Conservation (phyloP, 768 basidiomycete species). For the Panaeolus cyanescens region DNA sequence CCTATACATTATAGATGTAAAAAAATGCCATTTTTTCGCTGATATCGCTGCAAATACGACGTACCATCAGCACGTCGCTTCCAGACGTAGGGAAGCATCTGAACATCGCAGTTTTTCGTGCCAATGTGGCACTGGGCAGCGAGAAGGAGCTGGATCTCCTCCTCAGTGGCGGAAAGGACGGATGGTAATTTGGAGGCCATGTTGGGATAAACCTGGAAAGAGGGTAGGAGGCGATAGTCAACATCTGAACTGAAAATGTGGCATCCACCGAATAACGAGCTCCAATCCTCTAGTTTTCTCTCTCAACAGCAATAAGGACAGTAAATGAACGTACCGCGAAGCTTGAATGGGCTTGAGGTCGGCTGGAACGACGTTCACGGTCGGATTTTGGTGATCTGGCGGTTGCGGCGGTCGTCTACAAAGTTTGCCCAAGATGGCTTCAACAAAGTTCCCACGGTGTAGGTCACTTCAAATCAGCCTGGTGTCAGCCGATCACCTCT, state of each 20-base stretch:
- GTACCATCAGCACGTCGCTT: slow-evolving; percentile 94
- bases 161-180: slow-evolving; percentile 91
- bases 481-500: neutral
- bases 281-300: slow-evolving; percentile 34
- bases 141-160: slow-evolving; percentile 94
- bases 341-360: slow-evolving; percentile 39
- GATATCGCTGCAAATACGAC: slow-evolving; percentile 25
- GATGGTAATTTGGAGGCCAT: slow-evolving; percentile 93
- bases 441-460: slow-evolving; percentile 34
- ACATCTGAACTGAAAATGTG: slow-evolving; percentile 34
- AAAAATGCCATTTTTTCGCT: slow-evolving; percentile 5
- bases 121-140: slow-evolving; percentile 97
- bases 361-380: slow-evolving; percentile 49
- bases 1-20: slow-evolving; percentile 48
- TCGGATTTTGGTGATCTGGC: slow-evolving; percentile 38
- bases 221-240: slow-evolving; percentile 22
- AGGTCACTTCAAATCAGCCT: neutral
- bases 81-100: slow-evolving; percentile 98
- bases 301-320: slow-evolving; percentile 16
- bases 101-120: slow-evolving; percentile 99
- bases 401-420: slow-evolving; percentile 32
- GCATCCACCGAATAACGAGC: slow-evolving; percentile 45
- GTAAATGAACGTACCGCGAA: slow-evolving; percentile 44
- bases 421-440: slow-evolving; percentile 31
- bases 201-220: slow-evolving; percentile 37